Base-by-base conservation (phyloP, 2,329 filamentous ascomycete genomes). In the Thielaviopsis populi region DNA sequence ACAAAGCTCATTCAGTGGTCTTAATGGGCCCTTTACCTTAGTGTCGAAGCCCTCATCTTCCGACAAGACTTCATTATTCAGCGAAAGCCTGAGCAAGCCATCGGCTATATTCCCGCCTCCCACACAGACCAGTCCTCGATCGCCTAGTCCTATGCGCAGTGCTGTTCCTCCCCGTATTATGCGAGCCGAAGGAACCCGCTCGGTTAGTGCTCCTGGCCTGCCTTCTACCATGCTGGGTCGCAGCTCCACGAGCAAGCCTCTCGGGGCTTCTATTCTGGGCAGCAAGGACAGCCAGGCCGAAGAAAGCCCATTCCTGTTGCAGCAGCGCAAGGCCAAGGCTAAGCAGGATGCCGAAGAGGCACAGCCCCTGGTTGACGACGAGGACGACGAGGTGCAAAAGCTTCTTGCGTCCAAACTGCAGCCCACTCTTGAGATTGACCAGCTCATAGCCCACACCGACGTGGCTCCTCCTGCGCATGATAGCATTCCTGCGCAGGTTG, bases 91-190 rank as follows among this genome's bases (percentile, higher is more conserved):
- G 19, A 46, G 46, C 15, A 59, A 63, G 33, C 42, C 60, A 3
- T 54, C 33, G 24, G 37, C 63, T 8, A 59, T 58, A 42, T 61
- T 63, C 85, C 71, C 82, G 80, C 75, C 75, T 46, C 78, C 75
- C 48, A 77, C 76, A 19, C 41, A 75, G 22, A 75, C 77, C n/a
- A 85, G 82, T 68, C 85, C 87, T 58, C 82, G 86, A 42, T 89
- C 87, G 10, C 87, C 88, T 1, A 91, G 87, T 68, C 87, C 88
- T 1, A 75, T 88, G 30, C 82, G 86, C 41, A 76, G 78, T 62
- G 78, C 81, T 48, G 73, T 83, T 37, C 82, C 83, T 40, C 72
- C 75, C 66, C 76, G 79, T 68, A 69, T 80, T 33, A 69, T 78
- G 5, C 73, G 78, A 62, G 74, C 76, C 24, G 82, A 85, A 37